phyloP scores from a whole-genome alignment of 352 stramenopile genomes.

The Phytopythium delawarense region DNA sequence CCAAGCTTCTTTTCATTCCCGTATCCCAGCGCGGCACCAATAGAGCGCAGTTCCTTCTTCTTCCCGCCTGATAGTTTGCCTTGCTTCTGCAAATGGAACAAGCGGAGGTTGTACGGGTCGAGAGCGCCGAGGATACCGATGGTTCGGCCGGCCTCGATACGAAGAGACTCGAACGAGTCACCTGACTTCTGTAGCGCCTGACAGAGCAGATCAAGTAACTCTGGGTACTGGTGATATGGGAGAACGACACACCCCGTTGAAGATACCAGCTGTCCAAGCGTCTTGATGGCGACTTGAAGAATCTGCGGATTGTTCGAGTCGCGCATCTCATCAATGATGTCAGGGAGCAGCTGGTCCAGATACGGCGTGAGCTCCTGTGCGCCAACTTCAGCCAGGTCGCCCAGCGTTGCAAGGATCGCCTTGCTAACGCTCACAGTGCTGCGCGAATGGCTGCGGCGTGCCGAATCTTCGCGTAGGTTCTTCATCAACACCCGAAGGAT shows the following conservation, averaged over 20 bases:
- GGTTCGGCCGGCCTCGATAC: conserved; percentile 77
- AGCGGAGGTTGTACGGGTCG: conserved; percentile 80
- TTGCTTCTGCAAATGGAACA: conserved; percentile 81
- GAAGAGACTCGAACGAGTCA: conserved; percentile 68
- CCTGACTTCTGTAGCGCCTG: conserved; percentile 77
- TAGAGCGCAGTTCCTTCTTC: conserved; percentile 67
- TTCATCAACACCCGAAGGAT: conserved; percentile 86
- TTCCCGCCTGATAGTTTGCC: conserved; percentile 67
- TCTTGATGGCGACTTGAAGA: conserved; percentile 83
- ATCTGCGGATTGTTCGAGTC: conserved; percentile 85
- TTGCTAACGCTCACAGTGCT: conserved; percentile 82
- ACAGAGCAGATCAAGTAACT: conserved; percentile 76
- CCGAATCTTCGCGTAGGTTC: conserved; percentile 82
- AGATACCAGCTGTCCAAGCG: conserved; percentile 74
- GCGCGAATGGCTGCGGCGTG: conserved; percentile 55
- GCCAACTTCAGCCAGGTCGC: conserved; percentile 75
- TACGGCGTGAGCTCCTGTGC: conserved; percentile 79
- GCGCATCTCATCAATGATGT: conserved; percentile 85
- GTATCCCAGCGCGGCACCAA: conserved; percentile 2
- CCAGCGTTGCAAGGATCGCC: conserved; percentile 78
- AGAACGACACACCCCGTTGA: conserved; percentile 83
- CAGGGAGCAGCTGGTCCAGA: conserved; percentile 75
- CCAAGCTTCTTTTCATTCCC: not conserved
- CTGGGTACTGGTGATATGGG: conserved; percentile 82
- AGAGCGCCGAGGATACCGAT: conserved; percentile 77